Base-by-base conservation (phyloP, 1,284 basidiomycete genomes). In the Erythrobasidium hasegawianum region DNA sequence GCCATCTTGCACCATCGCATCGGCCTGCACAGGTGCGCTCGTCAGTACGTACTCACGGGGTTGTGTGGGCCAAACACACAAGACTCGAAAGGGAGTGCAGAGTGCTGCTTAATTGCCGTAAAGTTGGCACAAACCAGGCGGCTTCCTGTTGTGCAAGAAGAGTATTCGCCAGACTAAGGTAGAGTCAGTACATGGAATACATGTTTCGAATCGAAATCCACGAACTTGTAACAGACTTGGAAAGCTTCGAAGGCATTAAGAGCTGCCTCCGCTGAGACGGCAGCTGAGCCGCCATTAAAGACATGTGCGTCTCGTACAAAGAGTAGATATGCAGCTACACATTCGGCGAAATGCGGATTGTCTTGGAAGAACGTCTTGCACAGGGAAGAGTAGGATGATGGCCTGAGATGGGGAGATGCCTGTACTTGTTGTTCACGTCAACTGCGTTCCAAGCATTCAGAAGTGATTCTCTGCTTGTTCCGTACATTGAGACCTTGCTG, bases 131-230 rank as follows among this genome's bases (percentile, higher is more conserved):
- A 59, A 77, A 75, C 74, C 75, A 78, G 0, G 71, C 74, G 9
- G 73, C 71, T 4, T 78, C 77, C 1, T 74, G 73, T 11, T 72
- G 68, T 0, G 75, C 72, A 50, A 77, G 76, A 50, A 77, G 60
- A n/a, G 72, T 67, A 26, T 75, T 73, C 10, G 75, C 73, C 1
- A 71, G 66, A 11, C 72, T 73, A 55, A 8, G 10, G 14, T 8
- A 29, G 2, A 39, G n/a, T 50, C 14, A 59, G 43, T 26, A 13
- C 13, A 41, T 49, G 8, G 8, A 20, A 24, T 49, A 14, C 27
- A 13, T 3, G 13, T 27, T n/a, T 33, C 20, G 20, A 22, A 18
- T 27, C 39, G 3, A 14, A 26, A 11, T n/a, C n/a, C n/a, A 49
- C 70, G 13, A 8, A 74, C 73, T 67, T 70, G 67, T 68, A 72